Conservation (phyloP, 345 rosid species). For the Combretum micranthum region DNA sequence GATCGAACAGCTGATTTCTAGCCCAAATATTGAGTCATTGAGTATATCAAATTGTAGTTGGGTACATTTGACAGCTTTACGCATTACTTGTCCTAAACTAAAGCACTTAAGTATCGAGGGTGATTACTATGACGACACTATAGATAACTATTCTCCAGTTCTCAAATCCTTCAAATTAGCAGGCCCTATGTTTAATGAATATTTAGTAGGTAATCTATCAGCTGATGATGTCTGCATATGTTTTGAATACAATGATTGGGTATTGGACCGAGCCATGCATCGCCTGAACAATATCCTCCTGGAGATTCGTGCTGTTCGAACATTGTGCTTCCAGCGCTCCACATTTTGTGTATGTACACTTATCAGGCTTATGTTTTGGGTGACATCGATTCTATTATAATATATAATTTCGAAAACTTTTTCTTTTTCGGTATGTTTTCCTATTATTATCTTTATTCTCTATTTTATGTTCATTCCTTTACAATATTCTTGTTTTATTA, state of each 20-base stretch:
- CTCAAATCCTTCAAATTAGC: background rate
- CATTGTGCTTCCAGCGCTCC: background rate
- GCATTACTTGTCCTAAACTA: background rate
- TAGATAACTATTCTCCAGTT: background rate
- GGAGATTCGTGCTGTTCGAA: background rate
- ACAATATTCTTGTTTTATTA: too few species aligned
- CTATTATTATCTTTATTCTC: too few species aligned
- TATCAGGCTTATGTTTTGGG: background rate
- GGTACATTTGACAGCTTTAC: background rate
- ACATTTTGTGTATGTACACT: background rate
- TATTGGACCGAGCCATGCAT: background rate
- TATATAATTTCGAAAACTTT: too few species aligned
- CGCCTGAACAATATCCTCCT: background rate
- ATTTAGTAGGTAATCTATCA: background rate
- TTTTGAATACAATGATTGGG: background rate
- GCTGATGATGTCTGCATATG: background rate
- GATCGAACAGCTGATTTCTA: background rate
- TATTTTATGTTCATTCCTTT: too few species aligned
- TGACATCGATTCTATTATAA: background rate
- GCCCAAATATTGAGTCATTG: background rate
- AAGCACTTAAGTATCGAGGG: background rate
- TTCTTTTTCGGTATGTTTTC: too few species aligned
- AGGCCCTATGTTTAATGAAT: background rate
- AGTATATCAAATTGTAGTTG: background rate
- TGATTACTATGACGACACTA: background rate